Evolutionary conservation across 163 green algal species (phyloP).

Genomic region (Prototheca cutis): DNA sequence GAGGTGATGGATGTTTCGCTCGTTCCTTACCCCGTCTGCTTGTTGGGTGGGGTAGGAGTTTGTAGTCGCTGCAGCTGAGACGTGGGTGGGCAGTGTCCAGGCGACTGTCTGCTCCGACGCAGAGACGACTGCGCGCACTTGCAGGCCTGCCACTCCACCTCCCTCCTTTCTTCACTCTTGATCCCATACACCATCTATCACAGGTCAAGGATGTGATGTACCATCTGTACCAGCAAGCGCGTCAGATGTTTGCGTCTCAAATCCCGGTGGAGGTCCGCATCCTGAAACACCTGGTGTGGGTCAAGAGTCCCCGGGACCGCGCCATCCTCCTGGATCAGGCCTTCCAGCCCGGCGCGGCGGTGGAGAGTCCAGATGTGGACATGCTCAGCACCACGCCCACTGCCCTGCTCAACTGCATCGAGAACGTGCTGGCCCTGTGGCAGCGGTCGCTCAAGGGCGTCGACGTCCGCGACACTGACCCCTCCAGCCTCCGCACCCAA

Average conservation of each 20-base stretch:
- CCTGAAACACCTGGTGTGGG: constrained; percentile 65
- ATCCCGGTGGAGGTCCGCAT: constrained; percentile 76
- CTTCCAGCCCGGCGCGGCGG: constrained; percentile 43
- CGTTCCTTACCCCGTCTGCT: no score
- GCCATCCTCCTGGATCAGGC: constrained; percentile 44
- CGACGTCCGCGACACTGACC: constrained; percentile 14
- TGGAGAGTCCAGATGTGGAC: neutral
- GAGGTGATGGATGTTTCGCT: no score
- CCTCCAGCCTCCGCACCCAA: constrained; percentile 37
- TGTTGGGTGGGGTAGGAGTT: no score
- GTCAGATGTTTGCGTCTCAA: constrained; percentile 44
- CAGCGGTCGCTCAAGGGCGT: constrained; percentile 25
- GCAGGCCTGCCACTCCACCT: no score
- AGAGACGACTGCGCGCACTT: no score
- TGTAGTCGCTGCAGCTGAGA: no score
- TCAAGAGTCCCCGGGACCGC: constrained; percentile 49
- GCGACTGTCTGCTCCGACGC: no score
- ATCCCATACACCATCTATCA: no score
- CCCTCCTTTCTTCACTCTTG: no score
- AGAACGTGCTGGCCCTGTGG: constrained; percentile 59
- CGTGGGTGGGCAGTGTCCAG: no score
- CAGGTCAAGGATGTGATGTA: constrained; percentile 65
- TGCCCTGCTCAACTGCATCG: constrained; percentile 42
- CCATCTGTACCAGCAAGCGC: constrained; percentile 73
- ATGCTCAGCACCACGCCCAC: constrained; percentile 36